Conservation (phyloP, 148 eudicot genomes). For the Persicaria maculosa region DNA sequence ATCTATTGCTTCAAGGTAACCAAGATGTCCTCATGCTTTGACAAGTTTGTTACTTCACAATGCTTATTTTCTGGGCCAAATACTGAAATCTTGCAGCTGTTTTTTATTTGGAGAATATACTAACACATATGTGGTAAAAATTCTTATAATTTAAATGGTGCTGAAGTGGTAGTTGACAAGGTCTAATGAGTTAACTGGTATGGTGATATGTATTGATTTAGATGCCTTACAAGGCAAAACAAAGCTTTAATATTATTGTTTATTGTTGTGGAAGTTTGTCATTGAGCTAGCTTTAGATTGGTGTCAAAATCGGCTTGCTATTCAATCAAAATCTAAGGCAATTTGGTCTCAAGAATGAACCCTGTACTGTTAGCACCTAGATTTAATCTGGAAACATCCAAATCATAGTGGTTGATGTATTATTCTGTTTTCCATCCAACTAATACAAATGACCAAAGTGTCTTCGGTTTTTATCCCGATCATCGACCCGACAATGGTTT, state of each 20-base stretch:
- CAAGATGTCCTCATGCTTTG: not conserved
- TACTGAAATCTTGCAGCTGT: not conserved
- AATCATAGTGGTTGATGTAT: not conserved
- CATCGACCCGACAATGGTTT: constrained; percentile 61
- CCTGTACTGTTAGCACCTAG: not conserved
- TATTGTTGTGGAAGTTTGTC: not conserved
- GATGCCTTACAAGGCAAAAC: not conserved
- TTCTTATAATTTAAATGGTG: not conserved
- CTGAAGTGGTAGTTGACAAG: not conserved
- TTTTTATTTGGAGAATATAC: not conserved
- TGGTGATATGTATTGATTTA: not conserved
- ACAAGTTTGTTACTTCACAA: not conserved
- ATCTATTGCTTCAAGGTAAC: constrained; percentile 87
- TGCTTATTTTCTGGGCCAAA: not conserved
- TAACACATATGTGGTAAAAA: not conserved
- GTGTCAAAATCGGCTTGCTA: not conserved
- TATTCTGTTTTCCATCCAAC: constrained; percentile 25
- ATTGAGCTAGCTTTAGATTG: not conserved
- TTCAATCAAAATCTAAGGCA: not conserved
- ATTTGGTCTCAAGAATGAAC: not conserved
- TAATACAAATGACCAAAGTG: constrained; percentile 55
- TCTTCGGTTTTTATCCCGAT: constrained; percentile 70
- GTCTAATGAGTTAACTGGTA: not conserved
- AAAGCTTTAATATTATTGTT: no score
- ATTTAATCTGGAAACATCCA: not conserved